These are phyloP conservation scores for Beauveria scarabaeidicola DNA, from an alignment of 2,329 filamentous ascomycete genomes.

Conservation along the genomic window DNA sequence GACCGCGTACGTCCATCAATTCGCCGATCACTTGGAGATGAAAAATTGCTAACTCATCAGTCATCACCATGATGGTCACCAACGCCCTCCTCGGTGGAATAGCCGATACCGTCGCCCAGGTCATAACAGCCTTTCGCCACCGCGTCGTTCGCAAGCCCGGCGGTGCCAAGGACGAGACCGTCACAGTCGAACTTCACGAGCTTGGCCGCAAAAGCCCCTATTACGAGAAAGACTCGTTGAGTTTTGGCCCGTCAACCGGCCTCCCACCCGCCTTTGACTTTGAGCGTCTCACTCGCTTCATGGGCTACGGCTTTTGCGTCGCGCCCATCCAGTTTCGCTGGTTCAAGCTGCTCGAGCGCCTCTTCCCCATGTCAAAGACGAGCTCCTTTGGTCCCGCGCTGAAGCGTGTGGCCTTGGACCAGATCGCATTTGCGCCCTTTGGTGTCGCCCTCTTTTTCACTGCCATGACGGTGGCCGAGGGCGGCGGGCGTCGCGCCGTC, in stretches of 20 bases:
- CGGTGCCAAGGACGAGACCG: conserved; percentile 56
- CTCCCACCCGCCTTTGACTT: conserved; percentile 87
- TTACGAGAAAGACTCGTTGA: conserved; percentile 56
- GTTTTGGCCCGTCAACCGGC: conserved; percentile 24
- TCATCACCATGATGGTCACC: conserved; percentile 98
- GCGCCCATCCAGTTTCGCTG: conserved; percentile 91
- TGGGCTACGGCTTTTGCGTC: conserved; percentile 96
- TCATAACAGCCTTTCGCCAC: conserved; percentile 74
- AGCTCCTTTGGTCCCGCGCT: conserved; percentile 67
- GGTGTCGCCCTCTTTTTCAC: conserved; percentile 86
- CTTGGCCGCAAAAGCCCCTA: conserved; percentile 72
- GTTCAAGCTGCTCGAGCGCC: conserved; percentile 76
- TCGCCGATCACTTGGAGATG: background rate
- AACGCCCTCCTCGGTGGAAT: conserved; percentile 93
- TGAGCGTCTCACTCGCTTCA: conserved; percentile 86
- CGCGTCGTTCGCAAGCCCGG: conserved; percentile 56
- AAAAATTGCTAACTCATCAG: conserved; percentile 30
- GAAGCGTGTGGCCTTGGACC: conserved; percentile 87
- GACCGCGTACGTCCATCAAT: conserved; percentile 54
- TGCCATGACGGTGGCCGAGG: conserved; percentile 92
- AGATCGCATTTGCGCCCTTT: conserved; percentile 85
- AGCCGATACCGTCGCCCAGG: conserved; percentile 92
- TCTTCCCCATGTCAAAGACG: conserved; percentile 77
- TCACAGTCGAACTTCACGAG: conserved; percentile 84
- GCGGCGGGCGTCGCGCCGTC: conserved; percentile 73